These are phyloP conservation scores for Benincasa hispida DNA, from an alignment of 306 rosid species.

Conservation along the genomic window DNA sequence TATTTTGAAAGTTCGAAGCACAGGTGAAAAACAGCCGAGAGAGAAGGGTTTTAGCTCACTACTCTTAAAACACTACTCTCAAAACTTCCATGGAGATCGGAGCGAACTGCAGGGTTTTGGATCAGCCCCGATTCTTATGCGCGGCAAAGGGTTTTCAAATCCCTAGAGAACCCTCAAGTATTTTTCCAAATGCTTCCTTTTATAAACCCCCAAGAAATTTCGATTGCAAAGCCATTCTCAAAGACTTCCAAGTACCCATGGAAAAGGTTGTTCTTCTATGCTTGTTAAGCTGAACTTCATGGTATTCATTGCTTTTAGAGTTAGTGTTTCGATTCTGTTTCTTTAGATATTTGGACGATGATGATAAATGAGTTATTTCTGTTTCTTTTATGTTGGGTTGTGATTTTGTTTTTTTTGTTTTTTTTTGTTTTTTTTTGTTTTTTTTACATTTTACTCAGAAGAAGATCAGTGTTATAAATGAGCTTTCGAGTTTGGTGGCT, in stretches of 20 bases:
- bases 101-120: slow-evolving; percentile 10
- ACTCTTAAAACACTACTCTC: too few relatives aligned
- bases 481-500: slow-evolving; percentile 46
- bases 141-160: background rate
- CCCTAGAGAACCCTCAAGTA: background rate
- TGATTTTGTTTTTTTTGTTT: background rate
- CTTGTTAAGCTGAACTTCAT: background rate
- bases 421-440: background rate
- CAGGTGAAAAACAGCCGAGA: background rate
- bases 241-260: background rate
- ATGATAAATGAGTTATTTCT: background rate
- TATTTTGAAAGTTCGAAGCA: background rate
- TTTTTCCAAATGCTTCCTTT: background rate
- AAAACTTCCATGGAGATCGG: slow-evolving; percentile 13
- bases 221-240: slow-evolving; percentile 21
- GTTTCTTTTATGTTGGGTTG: background rate
- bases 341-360: background rate
- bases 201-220: slow-evolving; percentile 9
- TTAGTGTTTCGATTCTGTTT: background rate
- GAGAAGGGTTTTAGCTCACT: background rate
- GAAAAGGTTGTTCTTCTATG: slow-evolving; percentile 8
- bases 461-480: slow-evolving; percentile 10
- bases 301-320: background rate
- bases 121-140: background rate
- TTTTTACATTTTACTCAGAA: background rate